Percentiles rank a stretch among this genome's conserved stretches.
Conservation (phyloP, 2,329 filamentous ascomycete genomes). For the Nannizziopsis arthrosporioides region DNA sequence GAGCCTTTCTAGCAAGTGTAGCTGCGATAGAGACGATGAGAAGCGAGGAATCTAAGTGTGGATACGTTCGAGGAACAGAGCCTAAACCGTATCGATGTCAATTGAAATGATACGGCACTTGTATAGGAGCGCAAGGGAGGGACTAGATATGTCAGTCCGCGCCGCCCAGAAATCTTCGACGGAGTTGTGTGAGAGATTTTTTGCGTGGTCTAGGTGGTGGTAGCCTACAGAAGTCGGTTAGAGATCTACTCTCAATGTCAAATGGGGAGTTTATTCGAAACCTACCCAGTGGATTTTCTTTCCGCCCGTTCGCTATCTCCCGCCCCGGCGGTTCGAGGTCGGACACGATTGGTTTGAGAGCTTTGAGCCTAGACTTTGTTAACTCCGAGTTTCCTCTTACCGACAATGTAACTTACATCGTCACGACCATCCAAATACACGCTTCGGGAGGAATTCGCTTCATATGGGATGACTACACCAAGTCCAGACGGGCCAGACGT, state of each 20-base stretch:
- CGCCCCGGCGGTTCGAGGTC: slow-evolving; percentile 9
- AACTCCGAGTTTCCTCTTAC: not conserved
- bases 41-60: not conserved
- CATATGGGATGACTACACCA: slow-evolving; percentile 12
- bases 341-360: slow-evolving; percentile 21
- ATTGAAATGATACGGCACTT: not conserved
- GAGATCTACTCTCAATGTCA: not conserved
- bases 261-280: not conserved
- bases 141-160: not conserved
- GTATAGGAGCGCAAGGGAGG: not conserved
- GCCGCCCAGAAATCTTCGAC: slow-evolving; percentile 8
- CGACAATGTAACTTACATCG: slow-evolving; percentile 23
- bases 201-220: slow-evolving; percentile 4
- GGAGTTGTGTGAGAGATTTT: slow-evolving; percentile 8
- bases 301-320: not conserved
- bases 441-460: slow-evolving; percentile 28
- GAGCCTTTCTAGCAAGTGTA: not conserved
- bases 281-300: slow-evolving; percentile 26
- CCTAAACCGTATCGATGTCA: not conserved
- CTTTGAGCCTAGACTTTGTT: not conserved
- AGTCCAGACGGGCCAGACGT: slow-evolving; percentile 20
- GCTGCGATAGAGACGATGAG: no score
- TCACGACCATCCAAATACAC: slow-evolving; percentile 29
- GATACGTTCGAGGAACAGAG: not conserved
- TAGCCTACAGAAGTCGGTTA: not conserved